Evolutionary conservation across 768 basidiomycete genomes (phyloP).

Genomic region (Podaxis sp.): DNA sequence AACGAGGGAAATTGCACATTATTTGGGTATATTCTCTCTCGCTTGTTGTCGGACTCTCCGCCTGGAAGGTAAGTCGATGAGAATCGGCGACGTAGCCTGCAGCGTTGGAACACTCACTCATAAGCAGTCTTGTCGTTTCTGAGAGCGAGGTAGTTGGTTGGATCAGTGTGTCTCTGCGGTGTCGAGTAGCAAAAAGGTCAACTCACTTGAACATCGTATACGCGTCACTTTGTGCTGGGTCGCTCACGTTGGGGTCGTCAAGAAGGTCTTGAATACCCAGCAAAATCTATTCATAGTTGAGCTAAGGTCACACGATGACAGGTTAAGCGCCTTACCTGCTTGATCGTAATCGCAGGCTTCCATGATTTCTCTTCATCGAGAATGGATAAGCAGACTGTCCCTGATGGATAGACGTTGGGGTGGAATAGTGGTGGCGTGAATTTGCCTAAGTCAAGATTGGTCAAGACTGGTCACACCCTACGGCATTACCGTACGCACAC

Average conservation of each 20-base stretch:
- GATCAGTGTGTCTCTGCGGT: background rate
- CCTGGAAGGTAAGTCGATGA: constrained; percentile 38
- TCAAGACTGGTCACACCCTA: background rate
- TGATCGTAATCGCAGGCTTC: constrained; percentile 99
- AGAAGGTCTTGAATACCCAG: constrained; percentile 95
- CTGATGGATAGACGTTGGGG: constrained; percentile 98
- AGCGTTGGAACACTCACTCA: constrained; percentile 57
- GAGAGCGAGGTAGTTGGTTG: constrained; percentile 14
- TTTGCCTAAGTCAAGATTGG: constrained; percentile 65
- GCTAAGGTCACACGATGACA: constrained; percentile 1
- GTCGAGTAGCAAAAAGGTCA: background rate
- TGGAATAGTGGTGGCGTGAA: constrained; percentile 95
- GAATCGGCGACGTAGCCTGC: background rate
- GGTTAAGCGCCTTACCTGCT: constrained; percentile 62
- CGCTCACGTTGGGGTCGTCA: constrained; percentile 94
- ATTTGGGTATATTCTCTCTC: constrained; percentile 88
- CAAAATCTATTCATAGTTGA: constrained; percentile 62
- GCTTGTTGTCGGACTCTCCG: constrained; percentile 84
- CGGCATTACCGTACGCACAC: constrained; percentile 49
- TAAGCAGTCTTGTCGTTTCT: constrained; percentile 95
- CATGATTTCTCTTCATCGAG: constrained; percentile 98
- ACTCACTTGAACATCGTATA: constrained; percentile 98
- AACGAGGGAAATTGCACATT: constrained; percentile 21
- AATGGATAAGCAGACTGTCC: constrained; percentile 97
- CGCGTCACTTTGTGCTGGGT: constrained; percentile 98